These are phyloP conservation scores for Boechera retrofracta DNA, from an alignment of 345 rosid species.

Conservation along the genomic window DNA sequence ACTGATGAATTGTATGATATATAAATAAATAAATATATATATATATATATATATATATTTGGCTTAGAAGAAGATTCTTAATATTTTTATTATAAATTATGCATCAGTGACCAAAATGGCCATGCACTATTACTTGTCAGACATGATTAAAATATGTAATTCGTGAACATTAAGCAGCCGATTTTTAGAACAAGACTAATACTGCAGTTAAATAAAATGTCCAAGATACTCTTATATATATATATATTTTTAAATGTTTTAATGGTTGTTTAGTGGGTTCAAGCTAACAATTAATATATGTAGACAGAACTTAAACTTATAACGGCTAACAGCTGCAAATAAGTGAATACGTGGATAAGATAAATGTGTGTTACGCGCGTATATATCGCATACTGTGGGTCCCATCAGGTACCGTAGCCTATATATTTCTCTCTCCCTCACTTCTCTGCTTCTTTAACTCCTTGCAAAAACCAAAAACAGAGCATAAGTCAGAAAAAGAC, in stretches of 20 bases:
- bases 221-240: background rate
- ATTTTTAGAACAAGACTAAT: background rate
- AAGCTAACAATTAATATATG: background rate
- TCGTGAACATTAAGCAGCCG: background rate
- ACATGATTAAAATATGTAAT: too few relatives aligned
- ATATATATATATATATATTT: too few relatives aligned
- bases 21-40: too few relatives aligned
- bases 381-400: slow-evolving; percentile 9
- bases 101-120: too few relatives aligned
- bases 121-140: too few relatives aligned
- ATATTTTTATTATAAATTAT: too few relatives aligned
- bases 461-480: slow-evolving; percentile 30
- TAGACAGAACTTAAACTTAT: background rate
- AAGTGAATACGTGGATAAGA: slow-evolving; percentile 18
- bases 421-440: background rate
- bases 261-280: too few relatives aligned
- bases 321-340: slow-evolving; percentile 28
- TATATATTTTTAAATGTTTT: too few relatives aligned
- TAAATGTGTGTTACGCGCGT: slow-evolving; percentile 40
- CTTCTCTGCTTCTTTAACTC: slow-evolving; percentile 39
- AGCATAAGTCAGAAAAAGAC: background rate
- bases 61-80: too few relatives aligned
- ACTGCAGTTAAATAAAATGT: background rate
- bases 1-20: too few relatives aligned
- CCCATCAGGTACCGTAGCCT: slow-evolving; percentile 32